These are phyloP conservation scores for Rubia tinctorum DNA, from an alignment of 305 asterid genomes.

Conservation along the genomic window DNA sequence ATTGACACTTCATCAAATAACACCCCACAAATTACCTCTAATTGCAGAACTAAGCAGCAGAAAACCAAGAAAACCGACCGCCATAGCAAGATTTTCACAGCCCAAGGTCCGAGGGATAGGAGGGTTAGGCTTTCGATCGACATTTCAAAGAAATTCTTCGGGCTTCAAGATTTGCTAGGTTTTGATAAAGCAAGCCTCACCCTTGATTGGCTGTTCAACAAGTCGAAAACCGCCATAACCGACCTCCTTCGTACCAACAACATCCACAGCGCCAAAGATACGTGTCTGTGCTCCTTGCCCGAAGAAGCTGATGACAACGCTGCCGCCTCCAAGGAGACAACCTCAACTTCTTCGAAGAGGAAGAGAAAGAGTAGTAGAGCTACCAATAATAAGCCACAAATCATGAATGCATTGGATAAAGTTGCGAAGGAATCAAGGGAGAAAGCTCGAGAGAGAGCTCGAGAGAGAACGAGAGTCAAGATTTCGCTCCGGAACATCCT, in stretches of 20 bases:
- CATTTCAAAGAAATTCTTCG: slow-evolving; percentile 75
- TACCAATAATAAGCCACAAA: neutral
- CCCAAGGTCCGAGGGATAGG: slow-evolving; percentile 78
- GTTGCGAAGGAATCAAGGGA: slow-evolving; percentile 54
- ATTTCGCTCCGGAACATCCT: slow-evolving; percentile 37
- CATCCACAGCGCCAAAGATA: neutral
- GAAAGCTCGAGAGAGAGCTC: slow-evolving; percentile 83
- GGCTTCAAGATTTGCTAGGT: slow-evolving; percentile 77
- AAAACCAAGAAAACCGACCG: slow-evolving; percentile 41
- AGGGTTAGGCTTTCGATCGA: slow-evolving; percentile 74
- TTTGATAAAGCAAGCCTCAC: slow-evolving; percentile 86
- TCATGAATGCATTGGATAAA: neutral
- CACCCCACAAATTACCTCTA: neutral
- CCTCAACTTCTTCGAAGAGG: slow-evolving; percentile 1
- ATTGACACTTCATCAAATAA: slow-evolving; percentile 14
- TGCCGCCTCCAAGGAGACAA: slow-evolving; percentile 1
- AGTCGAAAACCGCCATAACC: slow-evolving; percentile 56
- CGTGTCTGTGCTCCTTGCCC: slow-evolving; percentile 27
- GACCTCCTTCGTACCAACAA: slow-evolving; percentile 37
- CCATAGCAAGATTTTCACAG: slow-evolving; percentile 70
- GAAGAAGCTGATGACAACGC: slow-evolving; percentile 15
- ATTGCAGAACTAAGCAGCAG: neutral
- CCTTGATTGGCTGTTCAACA: slow-evolving; percentile 77
- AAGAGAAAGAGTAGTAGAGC: neutral
- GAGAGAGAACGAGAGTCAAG: slow-evolving; percentile 77